Base-by-base conservation (phyloP, 805 yeast genomes). In the Saccharomycopsis babjevae region DNA sequence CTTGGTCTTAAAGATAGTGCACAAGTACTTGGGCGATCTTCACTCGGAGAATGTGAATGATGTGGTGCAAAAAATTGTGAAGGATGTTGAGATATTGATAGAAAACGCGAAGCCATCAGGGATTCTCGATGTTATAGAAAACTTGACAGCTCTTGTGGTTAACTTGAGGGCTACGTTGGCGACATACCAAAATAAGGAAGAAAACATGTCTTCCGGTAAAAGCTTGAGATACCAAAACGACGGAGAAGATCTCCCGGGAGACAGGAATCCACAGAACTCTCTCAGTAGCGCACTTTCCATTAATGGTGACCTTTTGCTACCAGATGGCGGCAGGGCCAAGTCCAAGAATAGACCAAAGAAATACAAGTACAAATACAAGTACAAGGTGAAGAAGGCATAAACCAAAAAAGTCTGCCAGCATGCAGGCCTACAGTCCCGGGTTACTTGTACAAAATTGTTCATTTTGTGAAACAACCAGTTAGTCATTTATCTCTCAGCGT, bases 311-410 rank as follows among this genome's bases (percentile, higher is more conserved):
- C 52, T 46, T 46, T 46, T 46, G 28, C 52, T 46, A 46, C 25
- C 16, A n/a, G 52, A 46, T 46, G 52, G 50, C 22, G n/a, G 40
- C 11, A 38, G 50, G 25, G 42, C 18, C 39, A 59, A 59, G 39
- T 36, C 52, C 13, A 56, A 56, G 36, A 46, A 28, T 13, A 57
- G 38, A 40, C 25, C 39, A 13, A 56, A 46, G 40, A 54, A 57
- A 34, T 59, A 59, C 39, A 59, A 60, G 59, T 60, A 60, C 57
- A 60, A 60, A 30, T 60, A 60, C 46, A 60, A 60, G 39, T 60
- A 60, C 54, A 60, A 57, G 32, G 62, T 46, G 52, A 46, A 46
- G 52, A 46, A 46, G n/a, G 15, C 52, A 39, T 39, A 38, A n/a
- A n/a, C n/a, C n/a, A n/a, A n/a, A n/a, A n/a, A n/a, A n/a, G n/a